Conservation (phyloP, 78 protist species). For the Dictyostelium intermedium region DNA sequence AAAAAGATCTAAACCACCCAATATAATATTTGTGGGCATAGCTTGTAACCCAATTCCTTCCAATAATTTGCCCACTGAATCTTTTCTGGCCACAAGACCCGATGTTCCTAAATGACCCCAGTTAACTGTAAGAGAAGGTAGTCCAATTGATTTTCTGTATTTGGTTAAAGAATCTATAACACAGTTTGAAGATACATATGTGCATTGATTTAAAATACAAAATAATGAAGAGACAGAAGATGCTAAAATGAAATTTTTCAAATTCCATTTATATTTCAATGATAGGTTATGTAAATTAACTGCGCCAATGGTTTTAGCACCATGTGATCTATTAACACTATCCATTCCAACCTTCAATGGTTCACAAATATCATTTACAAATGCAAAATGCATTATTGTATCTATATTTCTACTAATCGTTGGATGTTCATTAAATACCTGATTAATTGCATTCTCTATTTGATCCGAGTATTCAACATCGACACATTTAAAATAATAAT, state of each 20-base stretch:
- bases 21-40: too few species aligned
- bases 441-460: neutral
- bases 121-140: too few species aligned
- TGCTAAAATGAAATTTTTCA: conserved; percentile 41
- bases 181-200: conserved; percentile 81
- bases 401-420: neutral
- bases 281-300: conserved; percentile 58
- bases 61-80: too few species aligned
- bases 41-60: too few species aligned
- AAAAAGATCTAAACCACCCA: too few species aligned
- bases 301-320: too few species aligned
- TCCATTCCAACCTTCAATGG: too few species aligned
- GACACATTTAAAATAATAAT: neutral
- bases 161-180: conserved; percentile 58
- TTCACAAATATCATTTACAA: too few species aligned
- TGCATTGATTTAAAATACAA: too few species aligned
- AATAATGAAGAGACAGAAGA: conserved; percentile 37
- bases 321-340: conserved; percentile 5
- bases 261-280: neutral
- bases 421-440: neutral
- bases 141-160: conserved; percentile 48
- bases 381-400: conserved; percentile 52
- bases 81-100: too few species aligned
- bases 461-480: neutral
- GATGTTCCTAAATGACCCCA: too few species aligned